Evolutionary conservation across 2,329 filamentous ascomycete genomes (phyloP), one percentile per base, ranked within the genome.

Genomic region (Hymenoscyphus infarciens): DNA sequence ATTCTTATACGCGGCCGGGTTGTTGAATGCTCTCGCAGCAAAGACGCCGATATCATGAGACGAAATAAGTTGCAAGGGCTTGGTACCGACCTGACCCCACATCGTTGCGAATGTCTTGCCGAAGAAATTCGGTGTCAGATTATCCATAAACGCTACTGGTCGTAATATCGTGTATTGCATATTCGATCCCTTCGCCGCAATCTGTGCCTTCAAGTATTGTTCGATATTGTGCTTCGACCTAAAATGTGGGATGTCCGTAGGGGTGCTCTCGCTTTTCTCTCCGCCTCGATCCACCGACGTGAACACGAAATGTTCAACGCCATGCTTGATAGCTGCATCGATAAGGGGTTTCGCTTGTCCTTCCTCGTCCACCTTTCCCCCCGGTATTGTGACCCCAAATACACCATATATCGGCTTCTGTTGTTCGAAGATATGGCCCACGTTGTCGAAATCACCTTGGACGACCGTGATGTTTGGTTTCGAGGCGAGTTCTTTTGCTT

Each of bases 251-350:
- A 86, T 75, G 1, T 74, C 62, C 3, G 83, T 85, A 0, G 79
- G 76, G 62, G 77, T 77, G 8, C 77, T 77, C 54, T 79, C 76
- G 63, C 77, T 78, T 49, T 78, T 78, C 2, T 71, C 71, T 56
- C 86, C 85, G 57, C 85, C 84, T 42, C 87, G 83, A 64, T 89
- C 87, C 22, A 88, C 84, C 56, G 81, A 84, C 33, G 79, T 82
- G 75, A 87, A 89, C 39, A 90, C 81, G 68, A 89, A 87, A 70
- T 85, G 81, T 62, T 79, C 75, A 45, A 88, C 83, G 22, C 76
- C 78, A 77, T 54, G 81, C 72, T 53, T 80, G 78, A 68, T 87
- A 68, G 8, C 83, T 77, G 79, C 82, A 63, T 87, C 82, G 57
- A 88, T 77, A 4, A 90, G 74, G 0, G 75, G 77, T 70, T 88